Percentiles rank a stretch among this genome's conserved stretches.
Evolutionary conservation across 129 eudicot genomes (phyloP).

Genomic region (Pittosporum tobira): DNA sequence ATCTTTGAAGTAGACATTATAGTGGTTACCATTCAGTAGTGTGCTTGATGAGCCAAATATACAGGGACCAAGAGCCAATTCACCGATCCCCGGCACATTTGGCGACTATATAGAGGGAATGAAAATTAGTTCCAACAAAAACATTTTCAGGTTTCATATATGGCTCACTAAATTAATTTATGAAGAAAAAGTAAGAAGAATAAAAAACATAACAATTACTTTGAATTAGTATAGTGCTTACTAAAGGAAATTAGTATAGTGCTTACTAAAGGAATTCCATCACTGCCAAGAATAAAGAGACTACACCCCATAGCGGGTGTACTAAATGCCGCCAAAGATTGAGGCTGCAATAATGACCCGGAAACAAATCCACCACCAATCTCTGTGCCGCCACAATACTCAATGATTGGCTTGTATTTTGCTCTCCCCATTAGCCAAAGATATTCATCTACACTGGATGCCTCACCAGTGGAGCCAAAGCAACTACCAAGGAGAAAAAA

Average conservation of each 20-base stretch:
- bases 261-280: slow-evolving; percentile 77
- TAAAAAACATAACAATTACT: not conserved
- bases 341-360: slow-evolving; percentile 78
- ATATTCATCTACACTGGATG: slow-evolving; percentile 85
- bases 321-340: slow-evolving; percentile 78
- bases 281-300: slow-evolving; percentile 56
- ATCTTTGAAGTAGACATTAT: slow-evolving; percentile 69
- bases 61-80: slow-evolving; percentile 77
- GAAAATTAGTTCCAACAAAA: slow-evolving; percentile 7
- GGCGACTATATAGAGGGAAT: slow-evolving; percentile 38
- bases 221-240: slow-evolving; percentile 41
- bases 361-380: slow-evolving; percentile 89
- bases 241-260: slow-evolving; percentile 49
- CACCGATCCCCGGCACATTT: slow-evolving; percentile 63
- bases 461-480: slow-evolving; percentile 97
- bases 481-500: slow-evolving; percentile 34
- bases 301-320: slow-evolving; percentile 81
- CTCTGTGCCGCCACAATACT: slow-evolving; percentile 98
- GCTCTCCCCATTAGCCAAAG: slow-evolving; percentile 98
- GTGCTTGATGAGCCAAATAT: slow-evolving; percentile 90
- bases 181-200: not conserved
- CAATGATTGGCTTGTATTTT: slow-evolving; percentile 77
- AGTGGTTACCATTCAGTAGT: slow-evolving; percentile 77
- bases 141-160: not conserved
- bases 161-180: no score